A percentile compares a stretch with the other conserved stretches of the same genome.
phyloP scores from a whole-genome alignment of 163 green algal species.

The Volvox carteri region DNA sequence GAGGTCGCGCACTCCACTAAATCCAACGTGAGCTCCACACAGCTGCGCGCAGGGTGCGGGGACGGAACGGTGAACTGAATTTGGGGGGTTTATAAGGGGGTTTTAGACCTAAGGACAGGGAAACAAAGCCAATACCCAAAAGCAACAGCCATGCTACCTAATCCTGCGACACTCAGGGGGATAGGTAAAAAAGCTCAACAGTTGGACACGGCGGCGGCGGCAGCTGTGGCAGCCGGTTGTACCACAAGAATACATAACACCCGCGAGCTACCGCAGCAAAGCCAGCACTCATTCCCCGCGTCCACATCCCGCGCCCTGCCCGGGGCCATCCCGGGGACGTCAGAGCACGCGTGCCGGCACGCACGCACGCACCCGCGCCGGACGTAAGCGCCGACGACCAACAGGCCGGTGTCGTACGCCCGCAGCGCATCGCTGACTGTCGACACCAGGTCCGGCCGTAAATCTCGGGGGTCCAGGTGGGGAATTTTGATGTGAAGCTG shows the following conservation, averaged over 20 bases:
- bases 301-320: neutral
- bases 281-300: neutral
- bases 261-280: too few species aligned
- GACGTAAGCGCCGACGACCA: constrained; percentile 33
- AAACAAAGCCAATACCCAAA: neutral
- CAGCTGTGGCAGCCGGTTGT: neutral
- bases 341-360: too few species aligned
- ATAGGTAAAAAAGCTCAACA: too few species aligned
- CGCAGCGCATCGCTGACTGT: neutral
- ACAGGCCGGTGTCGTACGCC: constrained; percentile 3
- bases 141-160: neutral
- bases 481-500: constrained; percentile 47
- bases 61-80: neutral
- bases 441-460: constrained; percentile 18
- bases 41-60: neutral
- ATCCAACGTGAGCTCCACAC: constrained; percentile 42
- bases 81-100: neutral
- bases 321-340: too few species aligned
- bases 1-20: neutral
- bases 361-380: constrained; percentile 4
- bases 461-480: neutral
- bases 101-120: neutral
- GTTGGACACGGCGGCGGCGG: neutral
- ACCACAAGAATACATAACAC: too few species aligned
- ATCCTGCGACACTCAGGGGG: too few species aligned